These are phyloP conservation scores for Penstemon eatonii DNA, from an alignment of 257 asterid genomes.

Conservation along the genomic window DNA sequence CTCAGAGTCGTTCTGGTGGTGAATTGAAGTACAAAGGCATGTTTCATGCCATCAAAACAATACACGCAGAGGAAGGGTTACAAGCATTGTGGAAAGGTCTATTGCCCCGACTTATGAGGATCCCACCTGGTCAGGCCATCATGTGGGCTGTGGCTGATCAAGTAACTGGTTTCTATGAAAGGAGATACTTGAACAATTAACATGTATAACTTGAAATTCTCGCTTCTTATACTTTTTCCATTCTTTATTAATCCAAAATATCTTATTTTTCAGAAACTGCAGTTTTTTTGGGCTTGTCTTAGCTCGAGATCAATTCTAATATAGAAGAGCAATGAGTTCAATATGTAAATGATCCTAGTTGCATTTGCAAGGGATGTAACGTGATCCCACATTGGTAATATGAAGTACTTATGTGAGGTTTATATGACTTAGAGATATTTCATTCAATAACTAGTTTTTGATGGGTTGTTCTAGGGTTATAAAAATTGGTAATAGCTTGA, in stretches of 20 bases:
- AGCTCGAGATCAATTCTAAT: not conserved
- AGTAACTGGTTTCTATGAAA: conserved; percentile 82
- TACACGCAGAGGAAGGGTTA: conserved; percentile 81
- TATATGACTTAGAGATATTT: too few relatives aligned
- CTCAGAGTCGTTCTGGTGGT: conserved; percentile 76
- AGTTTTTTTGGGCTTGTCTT: conserved; percentile 1
- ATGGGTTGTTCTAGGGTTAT: too few relatives aligned
- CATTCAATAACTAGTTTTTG: too few relatives aligned
- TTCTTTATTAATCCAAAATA: not conserved
- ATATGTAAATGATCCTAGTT: too few relatives aligned
- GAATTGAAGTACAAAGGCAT: conserved; percentile 78
- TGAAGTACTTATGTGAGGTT: too few relatives aligned
- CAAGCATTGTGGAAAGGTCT: conserved; percentile 82
- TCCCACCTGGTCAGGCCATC: conserved; percentile 98
- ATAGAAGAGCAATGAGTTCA: conserved; percentile 3
- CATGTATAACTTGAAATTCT: conserved; percentile 30
- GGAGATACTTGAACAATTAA: conserved; percentile 44
- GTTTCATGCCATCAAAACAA: conserved; percentile 85
- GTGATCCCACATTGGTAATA: too few relatives aligned
- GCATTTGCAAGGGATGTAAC: too few relatives aligned
- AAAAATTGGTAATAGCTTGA: too few relatives aligned
- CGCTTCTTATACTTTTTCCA: not conserved
- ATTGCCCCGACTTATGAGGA: conserved; percentile 94
- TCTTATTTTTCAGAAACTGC: conserved; percentile 1
- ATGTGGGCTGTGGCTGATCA: conserved; percentile 99